Percentiles rank a stretch among this genome's conserved stretches.
Conservation (phyloP, 352 stramenopile species). For the Phytophthora rubi region DNA sequence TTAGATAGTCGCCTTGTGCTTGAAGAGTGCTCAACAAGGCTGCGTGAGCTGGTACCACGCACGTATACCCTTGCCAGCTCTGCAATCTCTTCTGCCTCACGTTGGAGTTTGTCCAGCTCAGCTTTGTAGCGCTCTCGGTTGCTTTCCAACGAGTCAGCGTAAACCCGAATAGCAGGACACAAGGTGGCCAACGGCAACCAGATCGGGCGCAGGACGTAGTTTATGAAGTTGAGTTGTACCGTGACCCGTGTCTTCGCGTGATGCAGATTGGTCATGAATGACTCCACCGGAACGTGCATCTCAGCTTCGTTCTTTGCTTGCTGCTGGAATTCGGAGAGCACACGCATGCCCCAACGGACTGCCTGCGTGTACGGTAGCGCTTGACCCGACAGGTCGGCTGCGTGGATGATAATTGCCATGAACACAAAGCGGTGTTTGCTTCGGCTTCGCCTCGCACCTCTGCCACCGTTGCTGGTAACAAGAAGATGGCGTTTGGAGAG, state of each 20-base stretch:
- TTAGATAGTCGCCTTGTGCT: conserved; percentile 16
- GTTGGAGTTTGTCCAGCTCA: conserved; percentile 58
- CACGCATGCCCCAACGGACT: conserved; percentile 62
- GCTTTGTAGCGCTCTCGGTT: conserved; percentile 73
- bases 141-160: conserved; percentile 58
- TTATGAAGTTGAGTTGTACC: conserved; percentile 80
- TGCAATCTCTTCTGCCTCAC: conserved; percentile 28
- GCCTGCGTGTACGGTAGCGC: conserved; percentile 63
- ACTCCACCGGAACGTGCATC: conserved; percentile 63
- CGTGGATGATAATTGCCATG: conserved; percentile 71
- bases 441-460: conserved; percentile 41
- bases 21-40: conserved; percentile 21
- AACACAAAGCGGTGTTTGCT: conserved; percentile 47
- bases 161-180: conserved; percentile 57
- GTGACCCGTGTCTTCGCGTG: conserved; percentile 62
- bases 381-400: conserved; percentile 75
- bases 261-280: conserved; percentile 80
- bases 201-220: conserved; percentile 78
- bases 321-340: conserved; percentile 77
- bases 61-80: conserved; percentile 44
- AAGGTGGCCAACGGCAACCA: conserved; percentile 60
- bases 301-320: conserved; percentile 73
- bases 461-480: conserved; percentile 29
- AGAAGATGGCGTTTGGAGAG: conserved; percentile 47
- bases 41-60: conserved; percentile 49